Conservation (phyloP, 2,329 filamentous ascomycete species). For the Gaeumannomyces tritici region DNA sequence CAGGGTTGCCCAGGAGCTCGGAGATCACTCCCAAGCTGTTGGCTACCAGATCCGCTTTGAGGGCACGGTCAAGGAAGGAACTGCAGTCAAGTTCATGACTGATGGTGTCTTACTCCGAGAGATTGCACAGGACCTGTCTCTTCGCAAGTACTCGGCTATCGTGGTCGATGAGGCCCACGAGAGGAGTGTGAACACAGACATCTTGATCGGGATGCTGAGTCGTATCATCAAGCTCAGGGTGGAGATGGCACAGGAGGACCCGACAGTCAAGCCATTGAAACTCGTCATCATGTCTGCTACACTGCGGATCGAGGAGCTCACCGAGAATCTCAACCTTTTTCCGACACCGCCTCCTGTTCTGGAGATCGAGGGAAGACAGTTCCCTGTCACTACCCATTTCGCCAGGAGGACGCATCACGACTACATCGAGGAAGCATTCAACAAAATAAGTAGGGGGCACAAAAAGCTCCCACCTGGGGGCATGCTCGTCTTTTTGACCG, state of each 20-base stretch:
- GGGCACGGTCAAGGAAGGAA: conserved; percentile 67
- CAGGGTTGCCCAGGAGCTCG: conserved; percentile 79
- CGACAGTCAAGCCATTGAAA: conserved; percentile 69
- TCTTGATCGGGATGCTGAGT: conserved; percentile 94
- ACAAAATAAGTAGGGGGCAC: conserved; percentile 80
- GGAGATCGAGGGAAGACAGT: conserved; percentile 85
- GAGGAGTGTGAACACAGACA: conserved; percentile 93
- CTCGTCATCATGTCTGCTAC: conserved; percentile 98
- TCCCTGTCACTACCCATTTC: conserved; percentile 84
- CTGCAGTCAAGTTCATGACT: conserved; percentile 97
- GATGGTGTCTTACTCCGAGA: conserved; percentile 92
- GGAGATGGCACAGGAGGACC: conserved; percentile 62
- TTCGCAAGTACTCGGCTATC: conserved; percentile 86
- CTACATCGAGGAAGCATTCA: conserved; percentile 83
- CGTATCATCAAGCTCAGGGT: conserved; percentile 78
- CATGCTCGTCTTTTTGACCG: conserved; percentile 90
- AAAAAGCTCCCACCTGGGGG: conserved; percentile 81
- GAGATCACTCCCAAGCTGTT: conserved; percentile 65
- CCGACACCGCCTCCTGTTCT: conserved; percentile 70
- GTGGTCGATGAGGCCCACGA: conserved; percentile 97
- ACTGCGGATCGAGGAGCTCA: conserved; percentile 81
- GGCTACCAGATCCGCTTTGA: conserved; percentile 96
- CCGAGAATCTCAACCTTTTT: conserved; percentile 75
- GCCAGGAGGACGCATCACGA: conserved; percentile 72
- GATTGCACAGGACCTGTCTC: conserved; percentile 76